Conservation (phyloP, 805 yeast genomes). For the Clavispora fructus region DNA sequence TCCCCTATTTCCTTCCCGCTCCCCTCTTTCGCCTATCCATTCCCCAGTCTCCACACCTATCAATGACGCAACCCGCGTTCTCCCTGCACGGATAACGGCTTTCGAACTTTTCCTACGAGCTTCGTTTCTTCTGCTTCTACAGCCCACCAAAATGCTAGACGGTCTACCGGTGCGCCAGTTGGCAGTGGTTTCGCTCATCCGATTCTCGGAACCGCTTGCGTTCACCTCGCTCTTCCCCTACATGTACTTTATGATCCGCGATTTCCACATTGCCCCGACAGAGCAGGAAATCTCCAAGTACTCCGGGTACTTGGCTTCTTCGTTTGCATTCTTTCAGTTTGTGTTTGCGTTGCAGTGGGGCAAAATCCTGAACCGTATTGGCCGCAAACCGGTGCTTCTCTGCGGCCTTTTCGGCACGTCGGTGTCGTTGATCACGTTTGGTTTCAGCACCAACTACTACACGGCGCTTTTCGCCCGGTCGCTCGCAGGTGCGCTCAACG, state of each 20-base stretch:
- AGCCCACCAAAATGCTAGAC: background rate
- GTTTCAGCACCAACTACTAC: slow-evolving; percentile 48
- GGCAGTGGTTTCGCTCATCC: slow-evolving; percentile 33
- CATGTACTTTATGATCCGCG: slow-evolving; percentile 58
- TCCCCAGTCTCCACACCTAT: no score
- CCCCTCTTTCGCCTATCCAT: no score
- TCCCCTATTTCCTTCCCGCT: no score
- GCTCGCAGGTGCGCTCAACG: slow-evolving; percentile 54
- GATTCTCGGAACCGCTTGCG: slow-evolving; percentile 59
- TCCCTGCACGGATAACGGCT: no score
- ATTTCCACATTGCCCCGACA: slow-evolving; percentile 43
- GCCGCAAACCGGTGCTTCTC: slow-evolving; percentile 51
- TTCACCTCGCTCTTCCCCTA: slow-evolving; percentile 63
- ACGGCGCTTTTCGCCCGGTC: slow-evolving; percentile 51
- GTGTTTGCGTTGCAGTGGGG: slow-evolving; percentile 61
- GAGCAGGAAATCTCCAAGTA: slow-evolving; percentile 53
- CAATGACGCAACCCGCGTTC: no score
- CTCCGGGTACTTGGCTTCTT: slow-evolving; percentile 57
- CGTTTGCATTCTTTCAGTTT: slow-evolving; percentile 57
- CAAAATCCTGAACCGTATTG: slow-evolving; percentile 45
- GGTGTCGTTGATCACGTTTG: slow-evolving; percentile 44
- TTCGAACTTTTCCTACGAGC: no score
- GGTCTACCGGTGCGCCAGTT: slow-evolving; percentile 56
- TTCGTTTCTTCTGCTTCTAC: background rate
- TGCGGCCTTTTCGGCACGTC: slow-evolving; percentile 51